Percentiles rank a stretch among this genome's conserved stretches.
Conservation (phyloP, 2,329 filamentous ascomycete genomes). For the Aspergillus hiratsukae region DNA sequence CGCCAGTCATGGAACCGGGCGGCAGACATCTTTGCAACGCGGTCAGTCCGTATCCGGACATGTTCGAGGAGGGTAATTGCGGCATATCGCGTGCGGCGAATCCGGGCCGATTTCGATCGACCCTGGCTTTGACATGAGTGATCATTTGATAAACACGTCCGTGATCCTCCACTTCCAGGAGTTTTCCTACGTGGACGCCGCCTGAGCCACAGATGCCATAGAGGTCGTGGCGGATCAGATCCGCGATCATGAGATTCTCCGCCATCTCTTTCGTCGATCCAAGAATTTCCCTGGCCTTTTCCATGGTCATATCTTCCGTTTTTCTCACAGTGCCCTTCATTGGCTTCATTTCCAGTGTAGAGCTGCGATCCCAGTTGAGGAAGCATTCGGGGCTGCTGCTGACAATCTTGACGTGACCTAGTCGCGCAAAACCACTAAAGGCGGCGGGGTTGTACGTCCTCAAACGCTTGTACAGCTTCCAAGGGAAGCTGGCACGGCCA, state of each 20-base stretch:
- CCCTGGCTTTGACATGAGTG: slow-evolving; percentile 71
- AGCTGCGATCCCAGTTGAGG: slow-evolving; percentile 59
- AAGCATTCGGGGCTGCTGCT: slow-evolving; percentile 89
- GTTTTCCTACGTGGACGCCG: slow-evolving; percentile 67
- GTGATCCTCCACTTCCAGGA: slow-evolving; percentile 87
- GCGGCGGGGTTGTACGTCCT: slow-evolving; percentile 71
- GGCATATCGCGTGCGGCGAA: slow-evolving; percentile 28
- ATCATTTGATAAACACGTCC: slow-evolving; percentile 89
- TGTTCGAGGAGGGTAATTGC: slow-evolving; percentile 28
- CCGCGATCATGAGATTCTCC: slow-evolving; percentile 97
- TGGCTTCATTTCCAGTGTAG: slow-evolving; percentile 63
- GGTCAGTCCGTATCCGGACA: slow-evolving; percentile 56
- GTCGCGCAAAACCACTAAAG: slow-evolving; percentile 75
- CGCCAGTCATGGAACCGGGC: slow-evolving; percentile 93
- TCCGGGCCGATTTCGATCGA: slow-evolving; percentile 24
- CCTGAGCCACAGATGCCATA: slow-evolving; percentile 76
- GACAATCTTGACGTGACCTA: slow-evolving; percentile 66
- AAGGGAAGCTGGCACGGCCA: slow-evolving; percentile 45
- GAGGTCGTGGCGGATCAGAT: slow-evolving; percentile 90
- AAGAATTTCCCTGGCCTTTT: slow-evolving; percentile 67
- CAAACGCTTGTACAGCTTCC: slow-evolving; percentile 69
- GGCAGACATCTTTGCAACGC: slow-evolving; percentile 75
- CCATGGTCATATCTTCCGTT: slow-evolving; percentile 61
- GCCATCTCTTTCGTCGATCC: slow-evolving; percentile 83
- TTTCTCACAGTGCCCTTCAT: slow-evolving; percentile 98